Evolutionary conservation across 345 rosid species (phyloP).

Genomic region (Camelina neglecta): DNA sequence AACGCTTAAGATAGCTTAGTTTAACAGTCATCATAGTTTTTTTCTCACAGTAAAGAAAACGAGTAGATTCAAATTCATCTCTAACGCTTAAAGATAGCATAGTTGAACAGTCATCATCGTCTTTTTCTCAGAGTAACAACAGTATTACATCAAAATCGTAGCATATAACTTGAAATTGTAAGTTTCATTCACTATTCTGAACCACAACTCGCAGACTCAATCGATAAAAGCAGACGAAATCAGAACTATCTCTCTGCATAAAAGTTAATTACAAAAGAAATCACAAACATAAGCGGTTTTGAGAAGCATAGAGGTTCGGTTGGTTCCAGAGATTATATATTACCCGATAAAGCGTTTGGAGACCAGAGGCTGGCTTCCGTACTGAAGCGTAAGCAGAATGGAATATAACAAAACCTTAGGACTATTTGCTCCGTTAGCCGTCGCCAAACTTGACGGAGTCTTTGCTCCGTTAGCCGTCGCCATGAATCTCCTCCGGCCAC

Average conservation of each 20-base stretch:
- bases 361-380: slow-evolving; percentile 93
- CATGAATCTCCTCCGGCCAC: slow-evolving; percentile 45
- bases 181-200: not conserved
- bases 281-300: too few species aligned
- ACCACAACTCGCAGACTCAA: not conserved
- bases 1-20: not conserved
- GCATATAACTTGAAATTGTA: slow-evolving; percentile 1
- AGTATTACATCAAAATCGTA: not conserved
- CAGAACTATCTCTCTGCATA: not conserved
- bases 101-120: not conserved
- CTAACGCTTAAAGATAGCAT: too few species aligned
- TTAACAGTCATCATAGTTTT: too few species aligned
- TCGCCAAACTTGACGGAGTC: slow-evolving; percentile 43
- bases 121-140: slow-evolving; percentile 14
- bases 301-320: too few species aligned
- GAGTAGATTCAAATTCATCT: too few species aligned
- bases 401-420: slow-evolving; percentile 69
- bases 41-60: too few species aligned
- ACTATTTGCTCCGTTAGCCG: not conserved
- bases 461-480: slow-evolving; percentile 45
- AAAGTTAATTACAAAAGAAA: not conserved
- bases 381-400: slow-evolving; percentile 78
- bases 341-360: slow-evolving; percentile 89
- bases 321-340: slow-evolving; percentile 12
- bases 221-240: slow-evolving; percentile 3